Conservation (phyloP, 2,329 filamentous ascomycete genomes). For the Incumbomyces delicatus region DNA sequence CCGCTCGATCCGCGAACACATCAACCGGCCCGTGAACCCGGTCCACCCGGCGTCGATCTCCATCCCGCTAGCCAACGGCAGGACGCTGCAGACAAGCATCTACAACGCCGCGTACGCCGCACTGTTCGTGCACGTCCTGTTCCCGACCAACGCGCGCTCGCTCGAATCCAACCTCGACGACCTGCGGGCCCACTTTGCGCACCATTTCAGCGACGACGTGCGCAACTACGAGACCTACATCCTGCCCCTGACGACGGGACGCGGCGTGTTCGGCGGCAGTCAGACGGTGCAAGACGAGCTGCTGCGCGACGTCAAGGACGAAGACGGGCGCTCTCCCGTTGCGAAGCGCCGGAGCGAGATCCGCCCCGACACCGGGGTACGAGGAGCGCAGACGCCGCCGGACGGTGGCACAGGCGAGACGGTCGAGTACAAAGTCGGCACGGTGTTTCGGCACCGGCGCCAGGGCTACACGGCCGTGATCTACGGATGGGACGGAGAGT, state of each 20-base stretch:
- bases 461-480: conserved; percentile 75
- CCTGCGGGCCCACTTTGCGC: conserved; percentile 55
- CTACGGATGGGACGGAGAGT: conserved; percentile 70
- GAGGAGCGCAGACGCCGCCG: conserved; percentile 25
- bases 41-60: conserved; percentile 5
- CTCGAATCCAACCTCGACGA: conserved; percentile 55
- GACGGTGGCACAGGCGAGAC: conserved; percentile 30
- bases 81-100: background rate
- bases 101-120: conserved; percentile 57
- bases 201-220: conserved; percentile 60
- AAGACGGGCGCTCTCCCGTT: conserved; percentile 38
- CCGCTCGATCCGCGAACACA: conserved; percentile 44
- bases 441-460: conserved; percentile 72
- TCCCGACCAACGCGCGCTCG: conserved; percentile 34
- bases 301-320: conserved; percentile 45
- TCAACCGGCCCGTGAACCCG: no score
- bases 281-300: conserved; percentile 39
- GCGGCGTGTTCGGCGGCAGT: conserved; percentile 30
- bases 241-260: conserved; percentile 48
- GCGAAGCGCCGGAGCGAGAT: conserved; percentile 10
- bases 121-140: conserved; percentile 59
- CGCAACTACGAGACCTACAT: conserved; percentile 61
- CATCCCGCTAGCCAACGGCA: conserved; percentile 42
- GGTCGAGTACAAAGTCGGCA: conserved; percentile 63
- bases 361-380: conserved; percentile 31